These are phyloP conservation scores for Trichophyton verrucosum DNA, from an alignment of 2,329 filamentous ascomycete genomes.

Conservation along the genomic window DNA sequence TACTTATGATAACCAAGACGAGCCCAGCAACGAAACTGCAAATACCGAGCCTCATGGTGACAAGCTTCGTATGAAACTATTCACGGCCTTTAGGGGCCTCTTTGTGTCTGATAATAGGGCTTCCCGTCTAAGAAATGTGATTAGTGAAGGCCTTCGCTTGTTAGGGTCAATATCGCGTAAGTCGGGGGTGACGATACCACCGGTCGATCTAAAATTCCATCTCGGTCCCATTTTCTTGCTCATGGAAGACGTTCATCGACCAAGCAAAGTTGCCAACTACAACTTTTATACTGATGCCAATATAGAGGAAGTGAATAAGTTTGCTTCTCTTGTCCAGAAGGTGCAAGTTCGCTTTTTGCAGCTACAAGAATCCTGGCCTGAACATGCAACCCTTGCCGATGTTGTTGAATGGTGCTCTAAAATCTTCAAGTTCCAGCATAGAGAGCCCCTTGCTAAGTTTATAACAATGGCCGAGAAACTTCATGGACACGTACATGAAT, in stretches of 20 bases:
- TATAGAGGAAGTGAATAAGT: constrained; percentile 57
- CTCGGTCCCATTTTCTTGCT: constrained; percentile 55
- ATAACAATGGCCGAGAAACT: constrained; percentile 80
- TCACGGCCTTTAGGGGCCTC: constrained; percentile 45
- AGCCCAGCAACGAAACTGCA: constrained; percentile 26
- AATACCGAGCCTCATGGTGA: constrained; percentile 33
- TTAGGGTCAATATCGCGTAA: constrained; percentile 25
- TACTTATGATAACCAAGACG: constrained; percentile 49
- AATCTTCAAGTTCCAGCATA: constrained; percentile 61
- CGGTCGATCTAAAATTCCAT: constrained; percentile 38
- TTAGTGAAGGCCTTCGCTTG: constrained; percentile 25
- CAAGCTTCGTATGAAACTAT: constrained; percentile 48
- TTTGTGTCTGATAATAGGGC: constrained; percentile 23
- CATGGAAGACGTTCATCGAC: constrained; percentile 41
- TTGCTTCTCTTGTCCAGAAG: constrained; percentile 56
- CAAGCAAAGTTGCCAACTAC: constrained; percentile 42
- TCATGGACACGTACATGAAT: constrained; percentile 75
- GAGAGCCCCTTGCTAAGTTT: constrained; percentile 74
- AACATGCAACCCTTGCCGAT: constrained; percentile 69
- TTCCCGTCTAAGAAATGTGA: constrained; percentile 21
- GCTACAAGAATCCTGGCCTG: constrained; percentile 52
- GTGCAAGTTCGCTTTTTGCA: constrained; percentile 61
- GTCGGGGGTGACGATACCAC: constrained; percentile 16
- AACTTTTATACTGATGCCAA: constrained; percentile 88
- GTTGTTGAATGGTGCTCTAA: constrained; percentile 63